Evolutionary conservation across 2,329 filamentous ascomycete genomes (phyloP).

Genomic region (Pseudopithomyces maydicus): DNA sequence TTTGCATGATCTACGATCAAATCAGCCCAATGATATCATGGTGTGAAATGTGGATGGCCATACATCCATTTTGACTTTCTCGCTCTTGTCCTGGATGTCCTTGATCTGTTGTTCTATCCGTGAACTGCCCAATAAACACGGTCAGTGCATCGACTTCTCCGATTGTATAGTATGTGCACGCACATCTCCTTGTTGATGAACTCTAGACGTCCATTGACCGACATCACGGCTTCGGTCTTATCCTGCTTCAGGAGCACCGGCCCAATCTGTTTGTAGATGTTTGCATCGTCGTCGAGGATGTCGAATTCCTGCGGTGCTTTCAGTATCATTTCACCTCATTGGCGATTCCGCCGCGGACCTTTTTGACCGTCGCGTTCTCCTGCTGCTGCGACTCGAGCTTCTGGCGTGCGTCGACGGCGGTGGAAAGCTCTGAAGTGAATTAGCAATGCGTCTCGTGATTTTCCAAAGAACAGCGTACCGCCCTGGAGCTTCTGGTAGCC

Average conservation of each 20-base stretch:
- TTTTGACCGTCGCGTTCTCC: slow-evolving; percentile 87
- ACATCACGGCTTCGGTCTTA: slow-evolving; percentile 84
- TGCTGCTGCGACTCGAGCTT: slow-evolving; percentile 93
- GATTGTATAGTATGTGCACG: slow-evolving; percentile 34
- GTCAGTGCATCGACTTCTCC: background rate
- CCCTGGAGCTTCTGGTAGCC: slow-evolving; percentile 87
- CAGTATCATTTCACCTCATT: slow-evolving; percentile 7
- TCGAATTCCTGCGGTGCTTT: slow-evolving; percentile 71
- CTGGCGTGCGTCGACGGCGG: slow-evolving; percentile 77
- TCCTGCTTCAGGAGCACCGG: slow-evolving; percentile 95
- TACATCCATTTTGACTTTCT: slow-evolving; percentile 69
- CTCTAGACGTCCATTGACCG: slow-evolving; percentile 86
- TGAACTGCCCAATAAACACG: slow-evolving; percentile 53
- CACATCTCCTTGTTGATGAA: slow-evolving; percentile 96
- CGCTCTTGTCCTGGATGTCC: slow-evolving; percentile 66
- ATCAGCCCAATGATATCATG: slow-evolving; percentile 7
- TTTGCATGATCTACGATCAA: slow-evolving; percentile 33
- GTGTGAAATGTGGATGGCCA: slow-evolving; percentile 21
- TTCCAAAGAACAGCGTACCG: slow-evolving; percentile 56
- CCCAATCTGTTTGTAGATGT: slow-evolving; percentile 94
- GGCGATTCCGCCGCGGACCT: slow-evolving; percentile 55
- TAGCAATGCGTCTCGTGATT: slow-evolving; percentile 11
- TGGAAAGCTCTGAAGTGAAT: slow-evolving; percentile 72
- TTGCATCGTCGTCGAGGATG: slow-evolving; percentile 76
- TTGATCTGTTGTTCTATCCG: slow-evolving; percentile 70